Percentiles rank a stretch among this genome's conserved stretches.
Conservation (phyloP, 2,329 filamentous ascomycete species). For the Colletotrichum sidae region DNA sequence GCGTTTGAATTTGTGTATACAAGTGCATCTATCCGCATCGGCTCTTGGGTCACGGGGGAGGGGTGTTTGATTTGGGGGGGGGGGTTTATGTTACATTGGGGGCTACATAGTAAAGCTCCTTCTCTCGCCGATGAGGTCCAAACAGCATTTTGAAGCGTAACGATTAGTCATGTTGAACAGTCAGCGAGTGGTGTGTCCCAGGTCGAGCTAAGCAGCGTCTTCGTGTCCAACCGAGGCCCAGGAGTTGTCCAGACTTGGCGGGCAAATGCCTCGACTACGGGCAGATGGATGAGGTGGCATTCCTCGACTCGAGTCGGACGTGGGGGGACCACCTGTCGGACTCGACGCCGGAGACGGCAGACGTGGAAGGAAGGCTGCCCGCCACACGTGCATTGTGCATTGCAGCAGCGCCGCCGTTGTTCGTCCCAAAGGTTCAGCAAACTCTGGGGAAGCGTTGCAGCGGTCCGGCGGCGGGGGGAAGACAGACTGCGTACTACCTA, state of each 20-base stretch:
- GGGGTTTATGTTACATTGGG: not conserved
- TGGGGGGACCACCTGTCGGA: slow-evolving; percentile 5
- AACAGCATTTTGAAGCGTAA: no score
- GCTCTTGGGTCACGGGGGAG: not conserved
- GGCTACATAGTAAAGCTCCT: not conserved
- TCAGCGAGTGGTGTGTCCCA: no score
- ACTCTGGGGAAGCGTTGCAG: slow-evolving; percentile 8
- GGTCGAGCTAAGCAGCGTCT: not conserved
- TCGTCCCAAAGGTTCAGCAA: slow-evolving; percentile 20
- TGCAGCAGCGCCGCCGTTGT: not conserved
- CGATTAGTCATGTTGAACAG: no score
- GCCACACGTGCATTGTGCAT: slow-evolving; percentile 5
- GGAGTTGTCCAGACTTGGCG: slow-evolving; percentile 1
- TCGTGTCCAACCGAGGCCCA: not conserved
- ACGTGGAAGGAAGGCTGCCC: slow-evolving; percentile 6
- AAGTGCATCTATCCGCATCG: no score
- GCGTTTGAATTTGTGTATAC: not conserved
- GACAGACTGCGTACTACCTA: not conserved
- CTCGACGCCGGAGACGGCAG: slow-evolving; percentile 10
- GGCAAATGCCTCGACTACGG: not conserved
- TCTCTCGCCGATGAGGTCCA: not conserved
- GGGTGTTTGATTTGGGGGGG: not conserved
- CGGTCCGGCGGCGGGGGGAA: not conserved
- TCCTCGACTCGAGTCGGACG: no score
- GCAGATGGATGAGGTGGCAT: not conserved